Evolutionary conservation across 352 stramenopile species (phyloP), one percentile per base, ranked within the genome.

Genomic region (Phytophthora cryptogea): DNA sequence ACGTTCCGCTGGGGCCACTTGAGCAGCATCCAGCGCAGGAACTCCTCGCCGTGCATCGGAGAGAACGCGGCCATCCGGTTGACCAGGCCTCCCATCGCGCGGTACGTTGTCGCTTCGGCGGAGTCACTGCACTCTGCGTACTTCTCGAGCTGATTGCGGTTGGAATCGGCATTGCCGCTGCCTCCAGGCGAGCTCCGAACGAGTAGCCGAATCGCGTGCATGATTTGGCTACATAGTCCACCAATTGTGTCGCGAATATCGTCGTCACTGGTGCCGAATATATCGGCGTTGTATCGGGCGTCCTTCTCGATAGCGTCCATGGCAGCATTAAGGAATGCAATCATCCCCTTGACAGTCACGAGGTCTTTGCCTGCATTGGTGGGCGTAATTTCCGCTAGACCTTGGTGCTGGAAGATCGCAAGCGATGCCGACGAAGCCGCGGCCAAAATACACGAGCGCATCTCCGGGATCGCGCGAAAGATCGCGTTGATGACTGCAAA

Each of bases 1-100:
- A 91, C 82, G 58, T 87, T 88, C 45, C 82, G 74, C 43, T 74
- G 68, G 4, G 84, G 84, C 84, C 84, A 94, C 54, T 89, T 90
- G 30, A 68, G 69, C 17, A 94, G 40, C 70, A 92, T 82, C 77
- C 82, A 90, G 8, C 66, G 55, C 27, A 94, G 48, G 14, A 91
- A 78, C 9, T 77, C 59, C 42, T 91, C 70, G 17, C 80, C 82
- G 36, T 92, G 81, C 20, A 72, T 65, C 1, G 82, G 80, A 3
- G 78, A 92, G 54, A 91, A 84, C 17, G 71, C 54, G 0, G 75
- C 66, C 40, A 94, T 73, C 10, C 69, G 68, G 49, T 78, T 77
- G n/a, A 94, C 58, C n/a, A 92, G 58, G 31, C 88, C 75, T 1
- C 74, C 76, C 30, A 92, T 69, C 0, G 72, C 74, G 7, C 66